Percentiles rank a stretch among this genome's conserved stretches.
Conservation (phyloP, 1,139 yeast species). For the Yamadazyma trypodendri region DNA sequence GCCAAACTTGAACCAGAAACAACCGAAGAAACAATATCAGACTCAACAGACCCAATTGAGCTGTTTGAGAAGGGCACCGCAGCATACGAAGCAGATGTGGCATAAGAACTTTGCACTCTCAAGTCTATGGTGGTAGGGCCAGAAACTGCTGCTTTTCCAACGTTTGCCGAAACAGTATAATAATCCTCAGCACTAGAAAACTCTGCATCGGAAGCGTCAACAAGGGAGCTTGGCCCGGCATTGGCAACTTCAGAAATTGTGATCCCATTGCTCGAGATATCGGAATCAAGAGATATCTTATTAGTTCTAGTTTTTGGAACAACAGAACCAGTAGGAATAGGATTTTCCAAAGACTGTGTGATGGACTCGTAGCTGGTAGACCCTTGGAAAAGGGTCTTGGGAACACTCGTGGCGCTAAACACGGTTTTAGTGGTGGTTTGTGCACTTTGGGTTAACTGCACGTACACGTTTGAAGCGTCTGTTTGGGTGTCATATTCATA, state of each 20-base stretch:
- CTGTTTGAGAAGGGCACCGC: constrained; percentile 10
- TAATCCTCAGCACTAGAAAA: not conserved
- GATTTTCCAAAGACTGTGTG: constrained; percentile 21
- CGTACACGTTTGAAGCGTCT: constrained; percentile 14
- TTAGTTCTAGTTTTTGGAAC: constrained; percentile 12
- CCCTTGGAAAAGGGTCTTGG: constrained; percentile 17
- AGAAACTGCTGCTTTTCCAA: not conserved
- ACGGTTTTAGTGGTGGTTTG: constrained; percentile 28
- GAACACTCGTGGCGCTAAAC: constrained; percentile 23
- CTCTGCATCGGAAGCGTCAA: not conserved
- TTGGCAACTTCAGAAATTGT: constrained; percentile 5
- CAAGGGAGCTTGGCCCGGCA: not conserved
- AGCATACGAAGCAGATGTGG: constrained; percentile 4
- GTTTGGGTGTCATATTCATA: constrained; percentile 19
- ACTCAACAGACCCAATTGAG: constrained; percentile 1
- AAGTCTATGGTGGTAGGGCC: constrained; percentile 16
- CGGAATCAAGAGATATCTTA: constrained; percentile 12
- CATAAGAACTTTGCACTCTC: constrained; percentile 15
- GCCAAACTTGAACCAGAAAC: constrained; percentile 1
- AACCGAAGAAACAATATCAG: not conserved
- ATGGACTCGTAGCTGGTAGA: constrained; percentile 20
- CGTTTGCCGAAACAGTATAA: constrained; percentile 4
- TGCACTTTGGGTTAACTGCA: constrained; percentile 18
- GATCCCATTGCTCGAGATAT: constrained; percentile 7
- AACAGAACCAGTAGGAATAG: constrained; percentile 21